Evolutionary conservation across 306 rosid genomes (phyloP).

Genomic region (Arachis stenosperma): DNA sequence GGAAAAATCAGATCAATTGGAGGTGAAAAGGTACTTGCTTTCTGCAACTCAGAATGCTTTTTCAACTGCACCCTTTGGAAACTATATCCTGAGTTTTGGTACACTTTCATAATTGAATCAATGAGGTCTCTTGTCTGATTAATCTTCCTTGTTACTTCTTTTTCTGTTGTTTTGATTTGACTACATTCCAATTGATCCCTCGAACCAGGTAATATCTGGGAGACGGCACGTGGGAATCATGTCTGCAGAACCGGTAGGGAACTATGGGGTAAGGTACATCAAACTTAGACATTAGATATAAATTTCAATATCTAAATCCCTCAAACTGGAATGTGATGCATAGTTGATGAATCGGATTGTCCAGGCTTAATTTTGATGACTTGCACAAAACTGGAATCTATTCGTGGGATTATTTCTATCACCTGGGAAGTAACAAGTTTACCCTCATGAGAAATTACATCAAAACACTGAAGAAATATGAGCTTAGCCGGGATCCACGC

Average conservation of each 20-base stretch:
- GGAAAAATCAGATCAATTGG: constrained; percentile 77
- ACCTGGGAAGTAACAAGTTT: constrained; percentile 78
- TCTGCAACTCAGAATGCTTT: constrained; percentile 5
- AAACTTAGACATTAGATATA: constrained; percentile 20
- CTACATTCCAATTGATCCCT: background rate
- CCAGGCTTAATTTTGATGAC: constrained; percentile 81
- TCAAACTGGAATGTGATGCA: constrained; percentile 14
- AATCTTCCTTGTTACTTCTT: background rate
- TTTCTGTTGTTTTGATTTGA: constrained; percentile 13
- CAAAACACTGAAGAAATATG: constrained; percentile 67
- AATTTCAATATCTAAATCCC: constrained; percentile 1
- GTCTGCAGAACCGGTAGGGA: constrained; percentile 87
- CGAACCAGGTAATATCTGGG: constrained; percentile 71
- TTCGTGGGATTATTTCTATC: constrained; percentile 82
- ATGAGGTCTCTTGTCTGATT: background rate
- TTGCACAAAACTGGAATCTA: constrained; percentile 88
- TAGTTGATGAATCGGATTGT: constrained; percentile 37
- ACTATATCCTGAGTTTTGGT: background rate
- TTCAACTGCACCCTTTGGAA: constrained; percentile 5
- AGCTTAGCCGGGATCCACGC: constrained; percentile 74
- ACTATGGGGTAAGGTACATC: constrained; percentile 93
- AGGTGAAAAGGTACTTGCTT: constrained; percentile 74
- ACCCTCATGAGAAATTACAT: constrained; percentile 72
- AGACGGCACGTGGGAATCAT: constrained; percentile 78
- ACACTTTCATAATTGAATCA: background rate